Evolutionary conservation across 768 basidiomycete genomes (phyloP).

Genomic region (Lactarius hengduanensis): DNA sequence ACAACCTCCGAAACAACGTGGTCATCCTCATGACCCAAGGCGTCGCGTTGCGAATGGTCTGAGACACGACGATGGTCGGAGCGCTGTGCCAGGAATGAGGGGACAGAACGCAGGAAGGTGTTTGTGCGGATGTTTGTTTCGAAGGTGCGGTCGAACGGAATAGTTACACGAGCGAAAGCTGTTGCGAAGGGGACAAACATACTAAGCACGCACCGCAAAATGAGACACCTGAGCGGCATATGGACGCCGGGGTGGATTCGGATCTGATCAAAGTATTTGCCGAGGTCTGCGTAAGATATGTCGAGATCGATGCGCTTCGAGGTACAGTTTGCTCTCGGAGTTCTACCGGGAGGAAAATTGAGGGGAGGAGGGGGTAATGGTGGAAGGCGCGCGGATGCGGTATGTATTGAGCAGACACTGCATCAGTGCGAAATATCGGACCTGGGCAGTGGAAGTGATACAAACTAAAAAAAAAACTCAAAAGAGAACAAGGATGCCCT

Average conservation of each 20-base stretch:
- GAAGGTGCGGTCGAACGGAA: constrained; percentile 15
- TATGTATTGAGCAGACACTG: neutral
- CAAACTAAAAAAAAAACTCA: neutral
- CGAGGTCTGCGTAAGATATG: constrained; percentile 10
- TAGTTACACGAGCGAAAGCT: constrained; percentile 1
- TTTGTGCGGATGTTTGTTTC: constrained; percentile 17
- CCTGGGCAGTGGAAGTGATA: neutral
- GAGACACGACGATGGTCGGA: constrained; percentile 23
- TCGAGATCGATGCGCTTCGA: constrained; percentile 1
- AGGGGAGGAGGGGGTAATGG: neutral
- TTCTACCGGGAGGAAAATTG: constrained; percentile 1
- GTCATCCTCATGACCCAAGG: constrained; percentile 15
- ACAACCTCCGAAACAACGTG: constrained; percentile 24
- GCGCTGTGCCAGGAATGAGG: constrained; percentile 11
- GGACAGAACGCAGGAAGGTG: constrained; percentile 9
- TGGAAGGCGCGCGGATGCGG: neutral
- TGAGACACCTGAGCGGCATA: constrained; percentile 8
- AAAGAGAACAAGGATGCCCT: neutral
- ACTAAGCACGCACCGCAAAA: constrained; percentile 16
- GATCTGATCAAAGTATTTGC: constrained; percentile 6
- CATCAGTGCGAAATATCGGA: constrained; percentile 24
- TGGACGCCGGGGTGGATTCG: neutral
- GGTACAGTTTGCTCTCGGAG: neutral
- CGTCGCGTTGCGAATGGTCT: constrained; percentile 5
- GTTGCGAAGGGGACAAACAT: constrained; percentile 20